Percentiles rank a stretch among this genome's conserved stretches.
Evolutionary conservation across 192 early-diverging fungal species (phyloP).

Genomic region (Phycomyces nitens): DNA sequence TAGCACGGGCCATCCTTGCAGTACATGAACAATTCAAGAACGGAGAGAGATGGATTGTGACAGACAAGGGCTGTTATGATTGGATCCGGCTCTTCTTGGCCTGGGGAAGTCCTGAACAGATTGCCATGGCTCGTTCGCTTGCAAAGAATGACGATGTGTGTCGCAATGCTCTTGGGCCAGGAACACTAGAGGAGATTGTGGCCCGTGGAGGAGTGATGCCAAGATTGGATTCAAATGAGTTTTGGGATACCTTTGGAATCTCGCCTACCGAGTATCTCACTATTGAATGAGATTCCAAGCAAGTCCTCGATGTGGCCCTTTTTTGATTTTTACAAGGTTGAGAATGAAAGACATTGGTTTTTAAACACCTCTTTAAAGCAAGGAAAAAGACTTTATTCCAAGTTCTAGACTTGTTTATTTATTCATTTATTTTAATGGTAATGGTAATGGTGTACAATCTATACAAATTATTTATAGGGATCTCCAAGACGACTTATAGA

Average conservation of each 20-base stretch:
- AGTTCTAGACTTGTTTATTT: no score
- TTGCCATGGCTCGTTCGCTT: constrained; percentile 10
- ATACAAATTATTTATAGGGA: no score
- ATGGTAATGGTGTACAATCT: no score
- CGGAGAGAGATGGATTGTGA: constrained; percentile 54
- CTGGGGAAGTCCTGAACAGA: constrained; percentile 32
- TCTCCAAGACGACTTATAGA: no score
- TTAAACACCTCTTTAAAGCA: no score
- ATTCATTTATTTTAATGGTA: no score
- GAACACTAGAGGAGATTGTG: constrained; percentile 17
- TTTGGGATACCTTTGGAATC: constrained; percentile 31
- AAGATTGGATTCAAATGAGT: constrained; percentile 33
- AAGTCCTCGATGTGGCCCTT: no score
- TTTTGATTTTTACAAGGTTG: no score
- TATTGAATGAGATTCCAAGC: constrained; percentile 22
- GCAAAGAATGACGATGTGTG: constrained; percentile 17
- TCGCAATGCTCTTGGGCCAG: constrained; percentile 14
- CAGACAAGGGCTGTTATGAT: constrained; percentile 53
- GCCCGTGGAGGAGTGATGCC: constrained; percentile 13
- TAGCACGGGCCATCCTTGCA: constrained; percentile 52
- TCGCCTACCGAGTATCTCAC: constrained; percentile 20
- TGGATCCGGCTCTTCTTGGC: constrained; percentile 38
- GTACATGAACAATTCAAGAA: constrained; percentile 27
- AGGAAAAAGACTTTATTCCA: no score
- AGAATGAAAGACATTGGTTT: no score